Conservation (phyloP, 805 yeast genomes). For the Kuraishia piskuri region DNA sequence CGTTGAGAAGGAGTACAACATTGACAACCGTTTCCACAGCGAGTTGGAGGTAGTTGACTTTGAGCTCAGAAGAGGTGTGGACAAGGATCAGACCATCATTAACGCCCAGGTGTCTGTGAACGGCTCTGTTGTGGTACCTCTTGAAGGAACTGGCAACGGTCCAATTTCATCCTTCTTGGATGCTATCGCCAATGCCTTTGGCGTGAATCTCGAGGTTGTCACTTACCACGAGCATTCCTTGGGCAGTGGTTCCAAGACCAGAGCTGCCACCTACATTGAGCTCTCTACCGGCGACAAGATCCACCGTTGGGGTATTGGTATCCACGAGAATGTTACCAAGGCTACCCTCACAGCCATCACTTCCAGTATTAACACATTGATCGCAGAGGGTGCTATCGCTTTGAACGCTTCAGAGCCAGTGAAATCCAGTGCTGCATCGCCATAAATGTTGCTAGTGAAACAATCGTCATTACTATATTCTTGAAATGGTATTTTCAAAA, state of each 20-base stretch:
- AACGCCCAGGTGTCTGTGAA: slow-evolving; percentile 40
- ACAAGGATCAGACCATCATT: slow-evolving; percentile 29
- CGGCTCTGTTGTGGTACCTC: slow-evolving; percentile 23
- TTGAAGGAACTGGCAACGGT: slow-evolving; percentile 70
- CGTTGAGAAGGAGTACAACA: slow-evolving; percentile 52
- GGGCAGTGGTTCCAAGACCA: slow-evolving; percentile 61
- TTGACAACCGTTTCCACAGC: slow-evolving; percentile 26
- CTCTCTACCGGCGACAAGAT: slow-evolving; percentile 15
- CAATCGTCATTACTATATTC: neutral
- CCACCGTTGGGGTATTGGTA: slow-evolving; percentile 82
- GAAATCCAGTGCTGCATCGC: neutral
- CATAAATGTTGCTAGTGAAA: neutral
- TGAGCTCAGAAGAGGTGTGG: slow-evolving; percentile 24
- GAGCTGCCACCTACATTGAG: slow-evolving; percentile 69
- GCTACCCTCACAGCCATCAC: slow-evolving; percentile 69
- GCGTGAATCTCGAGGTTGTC: slow-evolving; percentile 48
- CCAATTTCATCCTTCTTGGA: slow-evolving; percentile 70
- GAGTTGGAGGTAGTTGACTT: slow-evolving; percentile 30
- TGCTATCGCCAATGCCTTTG: slow-evolving; percentile 44
- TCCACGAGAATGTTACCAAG: slow-evolving; percentile 81
- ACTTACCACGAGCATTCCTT: slow-evolving; percentile 75
- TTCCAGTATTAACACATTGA: slow-evolving; percentile 49
- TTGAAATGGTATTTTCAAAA: neutral
- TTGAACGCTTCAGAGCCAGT: slow-evolving; percentile 3
- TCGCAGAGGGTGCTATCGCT: slow-evolving; percentile 11